Evolutionary conservation across 768 basidiomycete species (phyloP).

Genomic region (Termitomyces sp.): DNA sequence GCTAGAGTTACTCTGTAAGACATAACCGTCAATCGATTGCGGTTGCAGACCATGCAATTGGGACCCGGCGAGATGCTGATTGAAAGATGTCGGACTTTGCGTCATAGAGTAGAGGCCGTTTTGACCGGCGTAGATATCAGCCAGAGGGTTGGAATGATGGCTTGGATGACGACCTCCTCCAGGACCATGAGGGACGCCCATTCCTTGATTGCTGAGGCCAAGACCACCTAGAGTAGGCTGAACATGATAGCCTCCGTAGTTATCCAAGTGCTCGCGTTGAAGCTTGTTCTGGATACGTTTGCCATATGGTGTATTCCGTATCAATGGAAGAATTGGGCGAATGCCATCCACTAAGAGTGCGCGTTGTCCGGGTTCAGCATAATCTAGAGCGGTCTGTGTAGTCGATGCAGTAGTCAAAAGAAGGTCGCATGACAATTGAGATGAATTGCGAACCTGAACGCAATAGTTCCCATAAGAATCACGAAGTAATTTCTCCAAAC

Average conservation of each 20-base stretch:
- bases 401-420: slow-evolving; percentile 9
- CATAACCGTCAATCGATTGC: slow-evolving; percentile 76
- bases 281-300: slow-evolving; percentile 99
- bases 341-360: slow-evolving; percentile 93
- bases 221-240: slow-evolving; percentile 57
- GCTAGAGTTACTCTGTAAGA: slow-evolving; percentile 65
- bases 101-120: slow-evolving; percentile 58
- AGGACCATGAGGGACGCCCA: slow-evolving; percentile 30
- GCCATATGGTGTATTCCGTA: slow-evolving; percentile 98
- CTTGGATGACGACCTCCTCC: slow-evolving; percentile 48
- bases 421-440: background rate
- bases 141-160: slow-evolving; percentile 45
- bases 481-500: slow-evolving; percentile 90
- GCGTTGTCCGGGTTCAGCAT: slow-evolving; percentile 92
- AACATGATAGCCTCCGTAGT: slow-evolving; percentile 52
- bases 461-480: slow-evolving; percentile 98
- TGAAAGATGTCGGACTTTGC: slow-evolving; percentile 46
- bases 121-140: slow-evolving; percentile 62
- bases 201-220: slow-evolving; percentile 50
- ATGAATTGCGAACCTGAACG: slow-evolving; percentile 56
- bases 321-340: slow-evolving; percentile 95
- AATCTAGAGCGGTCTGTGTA: slow-evolving; percentile 88
- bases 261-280: slow-evolving; percentile 87
- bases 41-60: slow-evolving; percentile 59
- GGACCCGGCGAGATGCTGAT: slow-evolving; percentile 45